Base-by-base conservation (phyloP, 352 stramenopile genomes). In the Pythium insidiosum region DNA sequence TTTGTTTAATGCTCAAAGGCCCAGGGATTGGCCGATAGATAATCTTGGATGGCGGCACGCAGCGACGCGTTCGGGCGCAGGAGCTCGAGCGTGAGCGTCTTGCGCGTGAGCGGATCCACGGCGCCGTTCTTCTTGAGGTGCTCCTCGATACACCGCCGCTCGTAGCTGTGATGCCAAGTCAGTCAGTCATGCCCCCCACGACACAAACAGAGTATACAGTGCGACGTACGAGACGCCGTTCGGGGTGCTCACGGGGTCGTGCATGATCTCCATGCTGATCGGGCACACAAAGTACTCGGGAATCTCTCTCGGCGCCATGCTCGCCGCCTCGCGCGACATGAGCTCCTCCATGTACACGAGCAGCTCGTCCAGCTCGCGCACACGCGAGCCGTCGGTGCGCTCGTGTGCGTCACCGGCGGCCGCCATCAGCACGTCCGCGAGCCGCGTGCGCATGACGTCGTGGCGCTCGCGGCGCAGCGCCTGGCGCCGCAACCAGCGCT, bases 181-280 rank as follows among this genome's bases (percentile, higher is more conserved):
- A n/a, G n/a, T n/a, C 3, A 50, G 23, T 58, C 13, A 56, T 29
- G n/a, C n/a, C 37, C 43, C 18, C 18, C 7, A 26, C n/a, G 18
- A 6, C 13, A 48, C 15, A 47, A 18, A 6, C 18, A 30, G 12
- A 22, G 12, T 6, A 43, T 15, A 6, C 11, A 37, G 28, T 15
- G 28, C 28, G 28, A 68, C 53, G 39, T 84, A 88, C 68, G 75
- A 88, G 30, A 91, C 58, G 43, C 76, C 79, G 33, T 88, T 91
- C 20, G 79, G 79, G 2, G 79, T 89, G 33, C 63, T 82, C 29
- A 91, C 71, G 1, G 79, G 76, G 41, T 91, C 76, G 1, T 57
- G 44, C 76, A 91, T 89, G 53, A 91, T 63, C 56, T 88, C 79
- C 76, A 91, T 88, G 51, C 72, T 87, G 38, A 91, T 78, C 10